Conservation (phyloP, 1,284 basidiomycete genomes). For the Pholiota adiposa region DNA sequence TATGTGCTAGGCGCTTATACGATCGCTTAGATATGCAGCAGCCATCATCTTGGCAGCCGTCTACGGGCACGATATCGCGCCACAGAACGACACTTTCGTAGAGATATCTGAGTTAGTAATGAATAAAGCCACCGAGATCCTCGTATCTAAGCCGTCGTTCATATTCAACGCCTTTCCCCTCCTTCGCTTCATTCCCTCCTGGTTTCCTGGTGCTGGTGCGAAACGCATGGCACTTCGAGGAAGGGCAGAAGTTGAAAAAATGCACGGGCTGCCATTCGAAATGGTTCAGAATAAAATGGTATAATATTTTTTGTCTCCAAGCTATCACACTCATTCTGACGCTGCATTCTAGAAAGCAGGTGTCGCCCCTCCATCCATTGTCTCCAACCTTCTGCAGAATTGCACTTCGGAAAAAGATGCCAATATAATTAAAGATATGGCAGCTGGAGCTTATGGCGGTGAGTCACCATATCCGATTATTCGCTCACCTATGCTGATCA, state of each 20-base stretch:
- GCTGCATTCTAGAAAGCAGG: neutral
- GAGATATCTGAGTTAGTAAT: neutral
- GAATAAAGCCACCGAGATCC: neutral
- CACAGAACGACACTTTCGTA: neutral
- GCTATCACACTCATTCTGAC: neutral
- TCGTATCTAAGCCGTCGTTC: conserved; percentile 8
- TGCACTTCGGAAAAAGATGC: neutral
- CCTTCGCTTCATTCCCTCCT: conserved; percentile 33
- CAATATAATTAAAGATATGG: neutral
- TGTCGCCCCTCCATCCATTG: neutral
- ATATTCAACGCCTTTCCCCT: conserved; percentile 22
- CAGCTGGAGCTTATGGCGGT: neutral
- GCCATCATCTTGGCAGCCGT: neutral
- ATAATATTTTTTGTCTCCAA: neutral
- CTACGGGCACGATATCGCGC: neutral
- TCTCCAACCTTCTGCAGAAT: neutral
- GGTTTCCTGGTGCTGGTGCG: conserved; percentile 39
- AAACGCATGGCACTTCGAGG: conserved; percentile 17
- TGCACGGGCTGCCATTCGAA: neutral
- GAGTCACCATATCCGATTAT: neutral
- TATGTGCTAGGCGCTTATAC: neutral
- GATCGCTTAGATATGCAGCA: neutral
- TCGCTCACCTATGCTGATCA: too few relatives aligned
- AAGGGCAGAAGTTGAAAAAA: neutral
- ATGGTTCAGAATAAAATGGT: neutral